Evolutionary conservation across 805 yeast species (phyloP), one percentile per base, ranked within the genome.

Genomic region (Myxozyma nipponensis): DNA sequence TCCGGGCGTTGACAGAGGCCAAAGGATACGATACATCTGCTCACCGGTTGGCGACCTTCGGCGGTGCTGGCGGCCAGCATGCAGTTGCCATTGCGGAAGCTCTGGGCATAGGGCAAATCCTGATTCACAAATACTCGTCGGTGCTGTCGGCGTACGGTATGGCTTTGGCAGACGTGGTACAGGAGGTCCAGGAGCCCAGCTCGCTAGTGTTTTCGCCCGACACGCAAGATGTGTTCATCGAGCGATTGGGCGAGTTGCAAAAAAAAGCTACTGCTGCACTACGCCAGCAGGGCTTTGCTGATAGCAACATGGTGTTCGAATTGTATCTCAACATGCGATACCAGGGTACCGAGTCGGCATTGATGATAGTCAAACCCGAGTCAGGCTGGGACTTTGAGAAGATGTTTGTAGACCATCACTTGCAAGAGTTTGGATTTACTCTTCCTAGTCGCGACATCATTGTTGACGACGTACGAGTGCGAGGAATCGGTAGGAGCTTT

Each of bases 61-160:
- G 96, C 42, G 96, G 96, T 43, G 95, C 95, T 23, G 96, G 96
- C 47, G 96, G 96, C 6, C 96, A 88, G 68, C 90, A 86, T 66
- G 90, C 93, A 1, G 81, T 78, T 43, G 81, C 85, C 7, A 81
- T 88, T 32, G 95, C 95, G 1, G 74, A 78, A 50, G 74, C 77
- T 23, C 72, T 88, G 53, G 89, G 89, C 6, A 84, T 88, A 42
- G 65, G 72, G 10, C 77, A 79, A 25, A 84, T 88, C 5, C 67
- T 86, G 30, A 82, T 85, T 23, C 95, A 88, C 68, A 77, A 83
- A 64, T 85, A 85, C 65, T 86, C 95, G 1, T 86, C 95, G 0
- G 79, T 88, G 38, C 71, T 88, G 9, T 85, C 95, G 1, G 95
- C 96, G 0, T 88, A 84, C 63, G 96, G 96, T 54, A 88, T 88